Evolutionary conservation across 179 eudicot species (phyloP).

Genomic region (Silene coronaria): DNA sequence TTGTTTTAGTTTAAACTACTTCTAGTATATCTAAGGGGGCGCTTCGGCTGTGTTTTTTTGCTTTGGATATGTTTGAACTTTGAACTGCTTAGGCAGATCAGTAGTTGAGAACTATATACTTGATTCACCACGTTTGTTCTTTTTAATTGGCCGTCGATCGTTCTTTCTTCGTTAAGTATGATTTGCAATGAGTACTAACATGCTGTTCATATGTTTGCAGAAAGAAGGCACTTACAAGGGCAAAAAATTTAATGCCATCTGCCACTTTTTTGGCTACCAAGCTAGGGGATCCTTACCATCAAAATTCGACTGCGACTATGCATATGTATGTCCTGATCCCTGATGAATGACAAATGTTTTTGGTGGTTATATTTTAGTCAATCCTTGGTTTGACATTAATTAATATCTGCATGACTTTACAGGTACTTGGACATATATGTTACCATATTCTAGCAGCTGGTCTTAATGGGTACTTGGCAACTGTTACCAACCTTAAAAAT

Average conservation of each 20-base stretch:
- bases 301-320: slow-evolving; percentile 91
- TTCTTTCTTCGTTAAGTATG: slow-evolving; percentile 10
- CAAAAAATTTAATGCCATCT: slow-evolving; percentile 90
- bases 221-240: slow-evolving; percentile 96
- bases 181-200: slow-evolving; percentile 10
- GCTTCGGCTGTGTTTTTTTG: slow-evolving; percentile 1
- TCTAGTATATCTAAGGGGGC: not conserved
- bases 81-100: slow-evolving; percentile 6
- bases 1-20: not conserved
- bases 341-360: not conserved
- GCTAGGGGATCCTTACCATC: slow-evolving; percentile 97
- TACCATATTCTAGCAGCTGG: slow-evolving; percentile 96
- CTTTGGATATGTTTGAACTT: slow-evolving; percentile 4
- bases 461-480: slow-evolving; percentile 91
- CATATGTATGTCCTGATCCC: slow-evolving; percentile 52
- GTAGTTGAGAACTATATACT: not conserved
- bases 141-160: not conserved
- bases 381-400: not conserved
- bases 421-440: slow-evolving; percentile 95
- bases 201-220: slow-evolving; percentile 35
- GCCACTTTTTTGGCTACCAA: slow-evolving; percentile 98
- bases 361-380: not conserved
- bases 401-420: slow-evolving; percentile 8
- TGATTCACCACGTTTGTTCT: not conserved
- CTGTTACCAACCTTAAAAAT: slow-evolving; percentile 79